phyloP scores from a whole-genome alignment of 2,329 filamentous ascomycete species.

The Endoconidiophora laricicola region DNA sequence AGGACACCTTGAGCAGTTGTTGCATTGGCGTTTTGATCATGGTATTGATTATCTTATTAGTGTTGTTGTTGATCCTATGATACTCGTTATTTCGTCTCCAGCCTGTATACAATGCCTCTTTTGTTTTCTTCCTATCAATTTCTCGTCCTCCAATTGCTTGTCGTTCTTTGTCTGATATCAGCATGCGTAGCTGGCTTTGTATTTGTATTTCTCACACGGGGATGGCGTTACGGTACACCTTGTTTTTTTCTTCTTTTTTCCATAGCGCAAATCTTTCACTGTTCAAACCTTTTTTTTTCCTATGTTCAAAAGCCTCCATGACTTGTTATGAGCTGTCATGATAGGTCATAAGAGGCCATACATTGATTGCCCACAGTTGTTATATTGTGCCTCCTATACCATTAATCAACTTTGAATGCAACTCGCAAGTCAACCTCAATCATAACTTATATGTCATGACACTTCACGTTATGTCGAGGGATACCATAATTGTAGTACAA shows the following conservation, averaged over 20 bases:
- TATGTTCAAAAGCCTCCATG: not conserved
- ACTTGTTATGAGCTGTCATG: too few relatives aligned
- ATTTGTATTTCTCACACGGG: too few relatives aligned
- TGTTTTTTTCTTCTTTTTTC: not conserved
- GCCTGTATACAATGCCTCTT: not conserved
- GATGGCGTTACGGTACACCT: too few relatives aligned
- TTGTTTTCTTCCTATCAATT: not conserved
- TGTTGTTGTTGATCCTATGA: conserved; percentile 53
- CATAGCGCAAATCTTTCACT: not conserved
- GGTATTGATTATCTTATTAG: conserved; percentile 69
- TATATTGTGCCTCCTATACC: too few relatives aligned
- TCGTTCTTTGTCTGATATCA: too few relatives aligned
- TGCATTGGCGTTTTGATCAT: conserved; percentile 82
- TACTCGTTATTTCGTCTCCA: not conserved
- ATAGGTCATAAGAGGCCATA: not conserved
- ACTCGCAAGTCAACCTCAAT: too few relatives aligned
- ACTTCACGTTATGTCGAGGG: too few relatives aligned
- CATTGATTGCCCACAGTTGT: not conserved
- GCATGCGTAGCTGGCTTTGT: too few relatives aligned
- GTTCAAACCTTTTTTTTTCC: not conserved
- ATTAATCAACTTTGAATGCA: too few relatives aligned
- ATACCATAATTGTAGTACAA: too few relatives aligned
- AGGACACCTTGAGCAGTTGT: conserved; percentile 75
- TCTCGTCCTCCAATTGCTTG: too few relatives aligned
- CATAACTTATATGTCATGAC: too few relatives aligned